Evolutionary conservation across 495 filamentous ascomycete species (phyloP), one percentile per base, ranked within the genome.

Genomic region (Trichoderma asperelloides): DNA sequence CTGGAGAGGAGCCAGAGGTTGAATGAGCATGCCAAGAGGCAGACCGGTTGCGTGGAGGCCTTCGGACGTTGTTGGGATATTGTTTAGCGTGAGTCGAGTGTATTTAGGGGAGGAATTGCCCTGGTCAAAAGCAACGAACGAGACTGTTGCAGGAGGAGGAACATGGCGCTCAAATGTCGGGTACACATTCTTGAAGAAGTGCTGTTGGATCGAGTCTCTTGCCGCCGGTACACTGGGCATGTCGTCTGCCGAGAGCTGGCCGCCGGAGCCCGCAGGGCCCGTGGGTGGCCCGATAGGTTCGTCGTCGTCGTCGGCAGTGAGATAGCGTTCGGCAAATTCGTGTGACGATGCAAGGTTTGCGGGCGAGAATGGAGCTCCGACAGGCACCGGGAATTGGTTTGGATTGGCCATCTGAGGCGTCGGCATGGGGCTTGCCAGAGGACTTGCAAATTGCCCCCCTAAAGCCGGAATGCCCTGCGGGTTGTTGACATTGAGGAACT

Each of bases 71-170:
- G 91, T 83, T 18, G 95, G 96, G 62, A 99, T 92, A 74, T 88
- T 95, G 75, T 93, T 98, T 73, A 98, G 79, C 3, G 92, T 96
- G 51, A 99, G 80, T 51, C 95, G 89, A 39, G 93, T 90, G 73
- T 92, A 93, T 76, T 96, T 96, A 25, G 95, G 96, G 12, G 95
- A 98, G 25, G 96, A 89, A 74, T 97, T 99, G 69, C 95, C 94
- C 77, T 98, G 96, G 74, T 99, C 95, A 69, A 87, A 89, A 13
- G 92, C 92, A 63, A 97, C 88, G 71, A 95, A 98, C 0, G 96
- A 91, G 33, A 94, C 85, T n/a, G 89, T 84, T 15, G 92, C 92
- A 28, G 96, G 92, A 23, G 95, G 95, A 21, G 95, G 92, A 2
- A 93, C 80, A 73, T 96, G 92, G 39, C 89, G 88, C 75, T 96